These are phyloP conservation scores for Fusarium dimerum DNA, from an alignment of 2,329 filamentous ascomycete species.

Conservation along the genomic window DNA sequence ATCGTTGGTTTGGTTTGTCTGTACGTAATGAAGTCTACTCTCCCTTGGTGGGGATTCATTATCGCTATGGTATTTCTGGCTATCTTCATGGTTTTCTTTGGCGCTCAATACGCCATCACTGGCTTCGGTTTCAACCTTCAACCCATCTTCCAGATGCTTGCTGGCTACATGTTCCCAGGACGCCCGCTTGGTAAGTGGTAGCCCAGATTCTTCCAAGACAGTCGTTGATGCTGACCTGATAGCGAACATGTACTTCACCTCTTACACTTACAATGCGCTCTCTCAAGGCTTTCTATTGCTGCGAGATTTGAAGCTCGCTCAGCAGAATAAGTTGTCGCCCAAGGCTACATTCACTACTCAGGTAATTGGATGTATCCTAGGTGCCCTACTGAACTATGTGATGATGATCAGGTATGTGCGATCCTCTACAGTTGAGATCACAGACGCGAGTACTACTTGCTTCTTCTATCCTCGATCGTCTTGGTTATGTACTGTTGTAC, in stretches of 20 bases:
- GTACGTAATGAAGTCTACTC: constrained; percentile 30
- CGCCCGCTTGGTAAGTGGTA: constrained; percentile 11
- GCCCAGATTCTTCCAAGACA: too few species aligned
- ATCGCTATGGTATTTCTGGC: constrained; percentile 37
- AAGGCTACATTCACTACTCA: constrained; percentile 13
- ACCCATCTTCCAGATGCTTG: constrained; percentile 18
- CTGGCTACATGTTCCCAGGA: constrained; percentile 14
- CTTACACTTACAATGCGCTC: constrained; percentile 13
- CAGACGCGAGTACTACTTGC: too few species aligned
- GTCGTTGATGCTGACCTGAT: background rate
- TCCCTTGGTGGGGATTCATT: constrained; percentile 43
- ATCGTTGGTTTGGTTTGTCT: constrained; percentile 4
- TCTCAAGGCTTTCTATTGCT: constrained; percentile 3
- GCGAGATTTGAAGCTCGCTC: constrained; percentile 11
- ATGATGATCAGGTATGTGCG: too few species aligned
- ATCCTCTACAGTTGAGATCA: too few species aligned
- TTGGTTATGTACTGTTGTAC: too few species aligned
- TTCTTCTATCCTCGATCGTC: too few species aligned
- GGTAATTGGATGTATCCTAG: background rate
- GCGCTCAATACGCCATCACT: constrained; percentile 26
- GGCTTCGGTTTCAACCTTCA: constrained; percentile 12
- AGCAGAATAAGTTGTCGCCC: constrained; percentile 15
- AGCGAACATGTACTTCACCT: constrained; percentile 22
- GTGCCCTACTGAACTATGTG: too few species aligned
- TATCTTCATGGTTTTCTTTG: constrained; percentile 42